Evolutionary conservation across 495 filamentous ascomycete species (phyloP).

Genomic region (Podospora didyma): DNA sequence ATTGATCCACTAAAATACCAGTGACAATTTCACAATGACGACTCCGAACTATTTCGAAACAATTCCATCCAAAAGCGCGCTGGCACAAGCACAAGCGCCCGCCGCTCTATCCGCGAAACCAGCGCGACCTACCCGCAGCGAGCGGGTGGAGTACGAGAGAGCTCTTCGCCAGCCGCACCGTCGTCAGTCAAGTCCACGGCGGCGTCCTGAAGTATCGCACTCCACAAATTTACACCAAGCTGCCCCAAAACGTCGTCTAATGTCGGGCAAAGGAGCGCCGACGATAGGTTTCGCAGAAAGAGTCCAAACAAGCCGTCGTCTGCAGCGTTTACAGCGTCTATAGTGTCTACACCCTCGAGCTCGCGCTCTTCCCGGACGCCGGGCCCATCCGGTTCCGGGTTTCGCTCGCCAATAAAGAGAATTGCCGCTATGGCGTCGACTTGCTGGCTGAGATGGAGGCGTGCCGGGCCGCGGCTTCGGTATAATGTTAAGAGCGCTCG

Average conservation of each 20-base stretch:
- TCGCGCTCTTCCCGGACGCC: not conserved
- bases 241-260: too few relatives aligned
- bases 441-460: not conserved
- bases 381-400: not conserved
- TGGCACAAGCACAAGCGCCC: not conserved
- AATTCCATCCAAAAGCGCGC: not conserved
- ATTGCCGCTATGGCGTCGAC: not conserved
- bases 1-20: too few relatives aligned
- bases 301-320: not conserved
- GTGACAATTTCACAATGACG: too few relatives aligned
- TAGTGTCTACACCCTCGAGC: not conserved
- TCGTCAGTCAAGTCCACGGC: not conserved
- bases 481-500: not conserved
- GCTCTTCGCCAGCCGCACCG: slow-evolving; percentile 1
- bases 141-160: slow-evolving; percentile 1
- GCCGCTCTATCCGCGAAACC: slow-evolving; percentile 1
- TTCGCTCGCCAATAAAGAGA: not conserved
- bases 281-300: not conserved
- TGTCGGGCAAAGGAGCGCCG: too few relatives aligned
- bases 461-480: not conserved
- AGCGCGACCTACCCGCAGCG: not conserved
- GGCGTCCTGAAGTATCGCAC: slow-evolving; percentile 1
- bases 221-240: too few relatives aligned
- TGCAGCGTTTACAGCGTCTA: not conserved
- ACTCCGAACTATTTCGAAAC: slow-evolving; percentile 1